Base-by-base conservation (phyloP, 2,329 filamentous ascomycete genomes). In the Ustulina deusta region DNA sequence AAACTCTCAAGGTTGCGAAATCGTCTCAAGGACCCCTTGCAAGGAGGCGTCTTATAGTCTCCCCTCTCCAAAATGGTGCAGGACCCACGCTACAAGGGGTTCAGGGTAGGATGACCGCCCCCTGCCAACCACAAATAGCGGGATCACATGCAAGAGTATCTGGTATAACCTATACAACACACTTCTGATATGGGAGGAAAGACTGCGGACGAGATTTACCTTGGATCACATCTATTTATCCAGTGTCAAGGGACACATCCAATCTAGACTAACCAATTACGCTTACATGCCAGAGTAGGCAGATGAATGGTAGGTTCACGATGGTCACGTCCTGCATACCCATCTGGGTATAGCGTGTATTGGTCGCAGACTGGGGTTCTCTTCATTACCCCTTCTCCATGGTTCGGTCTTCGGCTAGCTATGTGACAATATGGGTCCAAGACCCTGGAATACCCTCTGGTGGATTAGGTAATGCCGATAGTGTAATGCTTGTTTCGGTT, bases 1-100 rank as follows among this genome's bases (percentile, higher is more conserved):
- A 75, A 74, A 76, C 72, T 65, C 36, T 22, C 20, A 27, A 52
- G 66, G 74, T 75, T 69, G 71, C 74, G 69, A 63, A 73, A 60
- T 67, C 62, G 74, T 76, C 73, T 76, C 74, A 73, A 71, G 64
- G 40, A 48, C 63, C 67, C 71, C 64, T 52, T 64, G 55, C 13
- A 17, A 40, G 54, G 40, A 59, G 59, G 68, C 60, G 59, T 58
- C 71, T 74, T 73, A 32, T 72, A 68, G 71, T 71, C 70, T 63
- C 22, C 52, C 20, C 22, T 20, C 55, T 57, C 69, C 68, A 61
- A 71, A 29, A 49, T 40, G 54, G 22, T 61, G 32, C 46, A 65
- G 36, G 52, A 32, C n/a, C 55, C 56, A 6, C 46, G 15, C 34
- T 20, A 25, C 51, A 40, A 63, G 59, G 60, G 64, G 57, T 55